These are phyloP conservation scores for Oryza meyeriana DNA, from an alignment of 176 grass and related monocot species.

Conservation along the genomic window DNA sequence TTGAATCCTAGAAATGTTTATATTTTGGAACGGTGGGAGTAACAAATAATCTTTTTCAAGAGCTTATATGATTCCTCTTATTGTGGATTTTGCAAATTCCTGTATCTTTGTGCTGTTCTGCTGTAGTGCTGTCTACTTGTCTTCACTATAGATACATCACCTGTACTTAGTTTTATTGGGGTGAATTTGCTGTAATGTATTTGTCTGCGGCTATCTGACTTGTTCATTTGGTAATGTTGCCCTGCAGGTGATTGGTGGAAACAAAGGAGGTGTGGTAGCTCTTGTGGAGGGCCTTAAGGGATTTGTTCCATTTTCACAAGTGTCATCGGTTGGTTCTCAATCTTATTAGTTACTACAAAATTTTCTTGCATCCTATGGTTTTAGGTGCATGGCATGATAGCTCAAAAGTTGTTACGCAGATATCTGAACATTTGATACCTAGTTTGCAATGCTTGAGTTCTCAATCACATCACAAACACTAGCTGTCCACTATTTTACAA, in stretches of 20 bases:
- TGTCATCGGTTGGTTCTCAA: conserved; percentile 61
- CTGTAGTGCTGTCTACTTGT: background rate
- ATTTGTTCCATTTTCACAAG: conserved; percentile 96
- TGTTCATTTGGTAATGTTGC: conserved; percentile 17
- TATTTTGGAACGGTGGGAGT: no score
- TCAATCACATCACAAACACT: background rate
- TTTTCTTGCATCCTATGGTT: conserved; percentile 10
- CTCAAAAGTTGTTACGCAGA: background rate
- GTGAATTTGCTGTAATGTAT: background rate
- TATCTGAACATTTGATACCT: conserved; percentile 10
- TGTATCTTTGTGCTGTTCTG: background rate
- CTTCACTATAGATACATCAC: background rate
- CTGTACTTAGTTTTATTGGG: background rate
- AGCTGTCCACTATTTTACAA: conserved; percentile 1
- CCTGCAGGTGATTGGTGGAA: conserved; percentile 77
- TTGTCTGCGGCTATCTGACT: conserved; percentile 10
- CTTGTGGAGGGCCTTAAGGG: conserved; percentile 78
- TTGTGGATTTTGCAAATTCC: background rate
- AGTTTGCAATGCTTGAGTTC: background rate
- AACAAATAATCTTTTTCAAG: background rate
- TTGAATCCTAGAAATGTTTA: no score
- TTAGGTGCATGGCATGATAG: conserved; percentile 10
- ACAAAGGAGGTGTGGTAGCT: conserved; percentile 84
- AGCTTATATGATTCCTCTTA: background rate
- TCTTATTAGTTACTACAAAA: background rate